Evolutionary conservation across 257 asterid genomes (phyloP), one percentile per base, ranked within the genome.

Genomic region (Solanum medicagineum): DNA sequence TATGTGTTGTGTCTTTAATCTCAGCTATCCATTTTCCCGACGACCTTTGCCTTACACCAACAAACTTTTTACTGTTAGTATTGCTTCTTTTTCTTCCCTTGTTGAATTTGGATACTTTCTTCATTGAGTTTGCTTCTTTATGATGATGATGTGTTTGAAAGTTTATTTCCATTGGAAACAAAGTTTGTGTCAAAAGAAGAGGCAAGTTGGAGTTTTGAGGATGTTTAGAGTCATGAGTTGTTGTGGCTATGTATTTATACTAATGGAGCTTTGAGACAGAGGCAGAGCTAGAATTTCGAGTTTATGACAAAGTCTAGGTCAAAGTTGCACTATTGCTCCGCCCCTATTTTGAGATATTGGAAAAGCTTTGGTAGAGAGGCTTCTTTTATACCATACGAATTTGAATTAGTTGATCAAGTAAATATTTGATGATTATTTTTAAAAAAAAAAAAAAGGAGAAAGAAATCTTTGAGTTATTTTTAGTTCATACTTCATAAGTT

Each of bases 1-100:
- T 70, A 70, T 70, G 92, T 4, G 93, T 93, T 8, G 93, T 91
- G 90, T 91, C 97, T 82, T 93, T 92, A 71, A 93, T 93, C 92
- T 93, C 95, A 4, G 95, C 95, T 11, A 91, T 95, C 95, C 95
- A 93, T 65, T 94, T 89, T 56, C 97, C 97, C 0, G 97, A 93
- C 36, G 97, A 91, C 89, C 97, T 90, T 56, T 93, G 97, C 85
- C 95, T 88, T 32, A 91, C 94, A 14, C 97, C 95, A 5, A 93
- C 88, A 68, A 85, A 93, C 80, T 91, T 92, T 73, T 71, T 45
- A 5, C 56, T 73, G 45, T 51, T 87, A 81, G 24, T 65, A 15
- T 51, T 65, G 70, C 54, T 87, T 83, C 84, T 87, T 85, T 73
- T 90, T 87, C 90, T 90, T 42, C 88, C 84, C 74, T 87, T 90